phyloP scores from a whole-genome alignment of 2,329 filamentous ascomycete species.

The Myriosclerotinia scirpicola region DNA sequence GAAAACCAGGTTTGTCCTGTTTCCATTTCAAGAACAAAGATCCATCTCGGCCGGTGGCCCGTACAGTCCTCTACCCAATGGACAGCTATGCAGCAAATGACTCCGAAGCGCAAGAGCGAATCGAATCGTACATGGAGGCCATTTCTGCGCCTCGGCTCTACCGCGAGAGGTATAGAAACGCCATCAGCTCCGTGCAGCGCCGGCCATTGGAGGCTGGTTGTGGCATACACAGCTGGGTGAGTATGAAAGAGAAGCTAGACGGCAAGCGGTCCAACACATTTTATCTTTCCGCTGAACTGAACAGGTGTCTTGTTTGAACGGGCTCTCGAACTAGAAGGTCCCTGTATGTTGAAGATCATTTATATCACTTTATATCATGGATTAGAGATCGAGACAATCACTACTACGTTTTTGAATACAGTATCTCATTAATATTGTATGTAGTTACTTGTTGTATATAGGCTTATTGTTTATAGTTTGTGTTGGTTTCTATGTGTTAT shows the following conservation, averaged over 20 bases:
- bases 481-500: too few relatives aligned
- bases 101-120: constrained; percentile 1
- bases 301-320: too few relatives aligned
- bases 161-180: not conserved
- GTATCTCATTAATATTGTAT: too few relatives aligned
- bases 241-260: constrained; percentile 2
- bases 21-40: constrained; percentile 7
- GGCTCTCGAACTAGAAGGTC: not conserved
- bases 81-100: constrained; percentile 6
- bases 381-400: too few relatives aligned
- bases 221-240: constrained; percentile 1
- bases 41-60: not conserved
- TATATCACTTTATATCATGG: not conserved
- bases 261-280: too few relatives aligned
- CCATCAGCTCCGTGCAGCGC: constrained; percentile 2
- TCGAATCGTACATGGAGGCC: not conserved
- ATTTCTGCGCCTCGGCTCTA: constrained; percentile 1
- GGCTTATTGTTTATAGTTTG: too few relatives aligned
- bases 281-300: too few relatives aligned
- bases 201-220: constrained; percentile 1
- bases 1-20: not conserved
- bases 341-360: not conserved
- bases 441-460: too few relatives aligned
- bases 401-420: too few relatives aligned
- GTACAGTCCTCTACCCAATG: constrained; percentile 1